Base-by-base conservation (phyloP, 306 rosid genomes). In the Chamaecrista fasciculata region DNA sequence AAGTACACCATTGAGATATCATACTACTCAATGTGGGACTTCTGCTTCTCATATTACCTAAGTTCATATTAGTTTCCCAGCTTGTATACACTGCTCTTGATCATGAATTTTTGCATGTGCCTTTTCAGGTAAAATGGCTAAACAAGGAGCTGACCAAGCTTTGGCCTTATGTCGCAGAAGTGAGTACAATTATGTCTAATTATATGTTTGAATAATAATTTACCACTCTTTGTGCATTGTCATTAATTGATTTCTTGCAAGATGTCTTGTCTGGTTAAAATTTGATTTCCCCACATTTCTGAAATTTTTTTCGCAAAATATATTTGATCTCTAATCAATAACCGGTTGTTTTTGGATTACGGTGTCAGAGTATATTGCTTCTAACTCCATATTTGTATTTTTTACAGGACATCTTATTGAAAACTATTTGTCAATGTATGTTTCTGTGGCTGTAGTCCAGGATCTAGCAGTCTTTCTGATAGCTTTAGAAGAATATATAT, bases 151-250 rank as follows among this genome's bases (percentile, higher is more conserved):
- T 90, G 57, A 85, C 84, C 84, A 93, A 93, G 79, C 47, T 90
- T 72, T 93, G 98, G 98, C 98, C 98, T 9, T 93, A 58, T 76
- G 77, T 93, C 44, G 96, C 98, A 66, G 96, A 93, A 81, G 97
- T 93, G 80, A 88, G 96, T 75, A 53, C 57, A 50, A 59, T 44
- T 15, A 11, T 48, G 36, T 51, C 69, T 67, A 36, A 8, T 68
- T 69, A 16, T 26, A 53, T 47, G 44, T 56, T 62, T 70, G 65
- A 44, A 77, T 56, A 5, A 64, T 69, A 59, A 29, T 68, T 14
- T 55, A 15, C 43, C 49, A 21, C 42, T 67, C 50, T 60, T 52
- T 58, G 33, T 74, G 44, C n/a, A 31, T 28, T 66, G 72, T 50
- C 19, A 33, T 57, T n/a, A 26, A 11, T 51, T 40, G 62, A 42